These are phyloP conservation scores for Diplodia scrobiculata DNA, from an alignment of 2,329 filamentous ascomycete species.

Conservation along the genomic window DNA sequence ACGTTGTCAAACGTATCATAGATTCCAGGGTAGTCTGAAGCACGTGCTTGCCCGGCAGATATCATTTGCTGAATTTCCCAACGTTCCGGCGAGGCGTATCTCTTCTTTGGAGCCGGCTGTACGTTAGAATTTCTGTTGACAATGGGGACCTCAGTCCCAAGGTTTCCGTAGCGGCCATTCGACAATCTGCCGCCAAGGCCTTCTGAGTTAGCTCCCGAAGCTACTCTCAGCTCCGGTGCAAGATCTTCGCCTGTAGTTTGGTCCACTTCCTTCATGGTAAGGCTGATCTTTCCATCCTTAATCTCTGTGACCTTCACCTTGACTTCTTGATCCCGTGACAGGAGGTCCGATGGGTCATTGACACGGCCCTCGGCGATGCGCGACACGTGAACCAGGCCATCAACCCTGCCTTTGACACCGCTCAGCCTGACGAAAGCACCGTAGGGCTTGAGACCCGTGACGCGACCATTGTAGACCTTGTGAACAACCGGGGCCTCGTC, in stretches of 20 bases:
- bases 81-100: slow-evolving; percentile 92
- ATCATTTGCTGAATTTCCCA: slow-evolving; percentile 98
- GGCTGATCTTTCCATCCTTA: slow-evolving; percentile 75
- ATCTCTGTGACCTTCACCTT: slow-evolving; percentile 92
- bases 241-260: slow-evolving; percentile 84
- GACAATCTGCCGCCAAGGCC: slow-evolving; percentile 66
- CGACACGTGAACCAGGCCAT: slow-evolving; percentile 91
- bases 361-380: slow-evolving; percentile 84
- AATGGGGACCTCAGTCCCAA: slow-evolving; percentile 60
- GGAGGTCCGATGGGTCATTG: slow-evolving; percentile 86
- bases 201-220: slow-evolving; percentile 88
- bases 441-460: slow-evolving; percentile 93
- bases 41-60: slow-evolving; percentile 88
- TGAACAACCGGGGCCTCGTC: slow-evolving; percentile 79
- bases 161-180: slow-evolving; percentile 53
- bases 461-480: slow-evolving; percentile 87
- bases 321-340: slow-evolving; percentile 77
- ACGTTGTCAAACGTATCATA: slow-evolving; percentile 92
- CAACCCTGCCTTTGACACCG: slow-evolving; percentile 82
- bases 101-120: slow-evolving; percentile 71
- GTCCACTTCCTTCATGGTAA: slow-evolving; percentile 98
- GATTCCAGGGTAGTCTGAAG: slow-evolving; percentile 89
- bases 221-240: slow-evolving; percentile 73
- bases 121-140: slow-evolving; percentile 60
- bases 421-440: slow-evolving; percentile 92